phyloP scores from a whole-genome alignment of 2,329 filamentous ascomycete species.

The Cytospora paraplurivora region DNA sequence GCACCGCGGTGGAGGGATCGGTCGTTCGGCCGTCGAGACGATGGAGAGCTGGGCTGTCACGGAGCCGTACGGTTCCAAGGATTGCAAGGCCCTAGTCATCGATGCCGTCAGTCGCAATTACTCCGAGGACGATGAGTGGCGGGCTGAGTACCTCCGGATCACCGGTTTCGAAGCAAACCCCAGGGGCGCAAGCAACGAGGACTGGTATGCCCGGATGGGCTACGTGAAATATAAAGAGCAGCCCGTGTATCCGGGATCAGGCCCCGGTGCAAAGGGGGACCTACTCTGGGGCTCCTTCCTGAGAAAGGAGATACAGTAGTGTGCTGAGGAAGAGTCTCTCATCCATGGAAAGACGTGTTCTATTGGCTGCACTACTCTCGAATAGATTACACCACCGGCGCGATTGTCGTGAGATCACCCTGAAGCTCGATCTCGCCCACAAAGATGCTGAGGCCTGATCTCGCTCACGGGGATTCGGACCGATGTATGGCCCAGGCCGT shows the following conservation, averaged over 20 bases:
- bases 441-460: no score
- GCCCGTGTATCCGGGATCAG: neutral
- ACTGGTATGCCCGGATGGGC: constrained; percentile 29
- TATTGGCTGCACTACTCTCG: no score
- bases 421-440: no score
- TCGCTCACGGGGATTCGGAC: no score
- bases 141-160: constrained; percentile 14
- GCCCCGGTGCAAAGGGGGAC: neutral
- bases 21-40: constrained; percentile 22
- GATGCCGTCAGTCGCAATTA: constrained; percentile 26
- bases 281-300: neutral
- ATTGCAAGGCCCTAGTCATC: constrained; percentile 25
- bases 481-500: no score
- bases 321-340: no score
- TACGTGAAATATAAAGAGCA: constrained; percentile 28
- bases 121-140: constrained; percentile 27
- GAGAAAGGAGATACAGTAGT: constrained; percentile 8
- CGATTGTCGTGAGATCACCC: no score
- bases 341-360: no score
- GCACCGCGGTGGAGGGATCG: constrained; percentile 25
- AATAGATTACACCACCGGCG: no score
- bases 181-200: constrained; percentile 23
- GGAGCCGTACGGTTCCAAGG: constrained; percentile 29
- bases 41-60: constrained; percentile 24
- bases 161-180: constrained; percentile 2